These are phyloP conservation scores for Flaveria trinervia DNA, from an alignment of 129 eudicot species.

Conservation along the genomic window DNA sequence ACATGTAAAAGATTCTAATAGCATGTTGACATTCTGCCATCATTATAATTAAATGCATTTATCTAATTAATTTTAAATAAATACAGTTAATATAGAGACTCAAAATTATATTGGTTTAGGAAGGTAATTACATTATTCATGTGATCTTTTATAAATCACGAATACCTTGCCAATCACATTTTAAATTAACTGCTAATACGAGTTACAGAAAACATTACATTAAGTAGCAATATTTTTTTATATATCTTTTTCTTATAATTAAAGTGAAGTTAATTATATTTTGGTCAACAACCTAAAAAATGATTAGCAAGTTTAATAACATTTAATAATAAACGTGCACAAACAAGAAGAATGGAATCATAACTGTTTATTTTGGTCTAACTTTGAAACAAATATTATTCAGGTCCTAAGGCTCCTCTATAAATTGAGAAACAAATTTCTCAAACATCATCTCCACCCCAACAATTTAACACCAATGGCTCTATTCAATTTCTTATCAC, in stretches of 20 bases:
- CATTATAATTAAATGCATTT: background rate
- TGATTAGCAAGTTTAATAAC: background rate
- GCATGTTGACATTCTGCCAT: background rate
- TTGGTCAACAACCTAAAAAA: background rate
- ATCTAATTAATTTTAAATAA: background rate
- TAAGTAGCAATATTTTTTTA: background rate
- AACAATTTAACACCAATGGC: constrained; percentile 12
- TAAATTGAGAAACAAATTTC: background rate
- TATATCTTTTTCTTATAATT: background rate
- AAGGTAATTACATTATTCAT: too few relatives aligned
- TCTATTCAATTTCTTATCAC: constrained; percentile 5
- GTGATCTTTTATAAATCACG: too few relatives aligned
- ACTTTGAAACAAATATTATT: background rate
- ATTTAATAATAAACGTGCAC: background rate
- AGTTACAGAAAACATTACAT: background rate
- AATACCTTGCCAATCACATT: too few relatives aligned
- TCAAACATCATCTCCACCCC: background rate
- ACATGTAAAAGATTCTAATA: background rate
- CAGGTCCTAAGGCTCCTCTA: background rate
- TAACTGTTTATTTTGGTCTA: background rate
- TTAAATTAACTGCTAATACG: too few relatives aligned
- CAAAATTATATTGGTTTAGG: too few relatives aligned
- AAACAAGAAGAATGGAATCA: background rate
- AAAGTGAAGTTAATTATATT: background rate
- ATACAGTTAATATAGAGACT: background rate